Conservation (phyloP, 148 eudicot genomes). For the Amaranthus palmeri region DNA sequence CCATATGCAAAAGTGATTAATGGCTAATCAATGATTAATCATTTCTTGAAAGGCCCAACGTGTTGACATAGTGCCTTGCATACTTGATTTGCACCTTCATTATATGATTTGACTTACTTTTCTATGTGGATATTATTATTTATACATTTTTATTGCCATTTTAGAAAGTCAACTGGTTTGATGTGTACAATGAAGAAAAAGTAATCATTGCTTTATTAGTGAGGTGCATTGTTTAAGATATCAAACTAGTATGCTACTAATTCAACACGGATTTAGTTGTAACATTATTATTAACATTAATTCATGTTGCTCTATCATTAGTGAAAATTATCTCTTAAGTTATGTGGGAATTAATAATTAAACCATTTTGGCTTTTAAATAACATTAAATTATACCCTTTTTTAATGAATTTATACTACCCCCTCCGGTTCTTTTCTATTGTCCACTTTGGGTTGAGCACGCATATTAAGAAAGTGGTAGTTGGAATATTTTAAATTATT, state of each 20-base stretch:
- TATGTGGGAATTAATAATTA: no score
- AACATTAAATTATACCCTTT: no score
- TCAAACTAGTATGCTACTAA: not conserved
- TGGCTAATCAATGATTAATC: not conserved
- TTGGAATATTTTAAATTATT: no score
- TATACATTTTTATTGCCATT: not conserved
- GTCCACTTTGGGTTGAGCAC: no score
- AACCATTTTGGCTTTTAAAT: no score
- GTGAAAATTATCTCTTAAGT: no score
- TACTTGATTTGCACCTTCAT: not conserved
- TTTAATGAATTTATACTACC: no score
- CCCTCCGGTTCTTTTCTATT: no score
- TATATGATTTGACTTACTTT: not conserved
- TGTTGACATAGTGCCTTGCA: not conserved
- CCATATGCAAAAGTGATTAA: constrained; percentile 2
- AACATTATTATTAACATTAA: not conserved
- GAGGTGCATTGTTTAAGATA: not conserved
- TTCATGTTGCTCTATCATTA: not conserved
- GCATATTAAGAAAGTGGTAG: no score
- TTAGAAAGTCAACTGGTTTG: not conserved
- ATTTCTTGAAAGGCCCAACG: not conserved
- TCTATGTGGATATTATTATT: no score
- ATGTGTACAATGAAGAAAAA: not conserved
- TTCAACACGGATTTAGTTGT: not conserved
- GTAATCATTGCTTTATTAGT: not conserved